phyloP scores from a whole-genome alignment of 805 yeast genomes.

The Candida loeiensis region DNA sequence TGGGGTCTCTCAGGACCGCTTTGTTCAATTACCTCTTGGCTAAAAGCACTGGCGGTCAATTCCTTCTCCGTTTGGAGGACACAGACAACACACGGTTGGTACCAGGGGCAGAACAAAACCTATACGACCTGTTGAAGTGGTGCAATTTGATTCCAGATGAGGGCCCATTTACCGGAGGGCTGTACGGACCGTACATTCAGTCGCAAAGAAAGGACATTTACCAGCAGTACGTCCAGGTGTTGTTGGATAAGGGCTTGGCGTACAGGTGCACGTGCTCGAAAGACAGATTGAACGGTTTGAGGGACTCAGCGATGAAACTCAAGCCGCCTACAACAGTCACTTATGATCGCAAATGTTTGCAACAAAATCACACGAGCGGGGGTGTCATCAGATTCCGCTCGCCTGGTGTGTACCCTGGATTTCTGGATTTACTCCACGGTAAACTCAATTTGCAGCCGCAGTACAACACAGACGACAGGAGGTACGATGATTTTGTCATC shows the following conservation, averaged over 20 bases:
- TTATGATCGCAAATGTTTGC: conserved; percentile 79
- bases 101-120: conserved; percentile 75
- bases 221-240: conserved; percentile 48
- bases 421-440: conserved; percentile 79
- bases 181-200: conserved; percentile 77
- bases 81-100: conserved; percentile 84
- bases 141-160: conserved; percentile 76
- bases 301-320: conserved; percentile 69
- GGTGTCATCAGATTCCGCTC: conserved; percentile 71
- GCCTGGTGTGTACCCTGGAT: conserved; percentile 64
- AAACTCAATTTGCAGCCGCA: conserved; percentile 74
- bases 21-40: conserved; percentile 85
- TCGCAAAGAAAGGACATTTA: conserved; percentile 74
- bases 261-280: conserved; percentile 85
- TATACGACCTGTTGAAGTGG: conserved; percentile 75
- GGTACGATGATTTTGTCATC: conserved; percentile 87
- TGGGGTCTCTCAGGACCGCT: conserved; percentile 93
- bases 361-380: conserved; percentile 25
- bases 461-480: conserved; percentile 58
- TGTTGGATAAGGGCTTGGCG: conserved; percentile 67
- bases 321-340: conserved; percentile 90
- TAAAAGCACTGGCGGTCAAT: conserved; percentile 71
- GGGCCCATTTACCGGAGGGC: conserved; percentile 63
- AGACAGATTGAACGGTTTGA: conserved; percentile 63
- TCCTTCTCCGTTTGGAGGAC: conserved; percentile 82